A percentile compares a stretch with the other conserved stretches of the same genome.
phyloP scores from a whole-genome alignment of 495 filamentous ascomycete genomes.

The Penicillium lividum region DNA sequence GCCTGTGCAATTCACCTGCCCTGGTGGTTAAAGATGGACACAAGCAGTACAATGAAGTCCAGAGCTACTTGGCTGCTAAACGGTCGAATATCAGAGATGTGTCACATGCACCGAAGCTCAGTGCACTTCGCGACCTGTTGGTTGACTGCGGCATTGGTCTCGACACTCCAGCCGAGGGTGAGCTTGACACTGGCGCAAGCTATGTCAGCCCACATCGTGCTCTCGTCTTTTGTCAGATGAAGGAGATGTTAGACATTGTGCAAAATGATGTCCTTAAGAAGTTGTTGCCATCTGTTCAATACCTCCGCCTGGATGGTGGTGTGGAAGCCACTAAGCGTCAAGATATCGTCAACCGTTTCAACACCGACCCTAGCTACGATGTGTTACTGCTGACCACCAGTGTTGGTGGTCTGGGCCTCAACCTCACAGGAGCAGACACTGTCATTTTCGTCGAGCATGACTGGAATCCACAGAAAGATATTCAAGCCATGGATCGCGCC shows the following conservation, averaged over 20 bases:
- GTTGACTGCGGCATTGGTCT: constrained; percentile 94
- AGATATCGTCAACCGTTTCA: constrained; percentile 97
- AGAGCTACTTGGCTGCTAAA: constrained; percentile 67
- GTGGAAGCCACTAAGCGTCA: constrained; percentile 90
- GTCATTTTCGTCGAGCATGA: constrained; percentile 99
- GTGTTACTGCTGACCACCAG: constrained; percentile 88
- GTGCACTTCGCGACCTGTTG: constrained; percentile 82
- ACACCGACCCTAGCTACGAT: constrained; percentile 94
- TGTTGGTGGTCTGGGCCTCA: constrained; percentile 91
- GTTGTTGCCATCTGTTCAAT: constrained; percentile 83
- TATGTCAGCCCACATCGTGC: constrained; percentile 94
- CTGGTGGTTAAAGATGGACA: constrained; percentile 92
- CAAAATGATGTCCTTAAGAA: constrained; percentile 85
- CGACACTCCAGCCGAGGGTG: constrained; percentile 52
- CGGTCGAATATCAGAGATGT: constrained; percentile 76
- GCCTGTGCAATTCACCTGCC: constrained; percentile 95
- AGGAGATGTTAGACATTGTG: constrained; percentile 99
- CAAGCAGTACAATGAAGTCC: constrained; percentile 84
- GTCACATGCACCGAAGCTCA: constrained; percentile 88
- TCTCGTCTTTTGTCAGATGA: constrained; percentile 98
- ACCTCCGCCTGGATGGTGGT: constrained; percentile 84
- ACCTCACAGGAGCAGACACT: constrained; percentile 95
- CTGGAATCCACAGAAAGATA: constrained; percentile 98
- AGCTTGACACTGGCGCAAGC: constrained; percentile 65
- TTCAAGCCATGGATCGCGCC: constrained; percentile 98